These are phyloP conservation scores for Aspergillus ochraceus DNA, from an alignment of 2,329 filamentous ascomycete genomes.

Conservation along the genomic window DNA sequence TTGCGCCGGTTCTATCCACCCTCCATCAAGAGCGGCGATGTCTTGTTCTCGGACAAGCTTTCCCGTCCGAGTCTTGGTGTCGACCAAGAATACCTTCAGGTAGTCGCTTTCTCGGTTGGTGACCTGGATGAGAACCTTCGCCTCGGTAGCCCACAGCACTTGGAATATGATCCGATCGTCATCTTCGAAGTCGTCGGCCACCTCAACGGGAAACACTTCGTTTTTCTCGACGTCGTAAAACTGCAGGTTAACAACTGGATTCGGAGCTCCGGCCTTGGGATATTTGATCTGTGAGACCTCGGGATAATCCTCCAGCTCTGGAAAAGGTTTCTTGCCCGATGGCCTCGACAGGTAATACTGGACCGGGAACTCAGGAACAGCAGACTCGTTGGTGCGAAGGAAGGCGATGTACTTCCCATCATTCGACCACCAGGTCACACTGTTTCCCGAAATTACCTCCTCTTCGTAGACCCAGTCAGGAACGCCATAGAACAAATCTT, in stretches of 20 bases:
- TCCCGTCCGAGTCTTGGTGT: constrained; percentile 71
- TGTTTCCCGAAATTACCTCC: constrained; percentile 77
- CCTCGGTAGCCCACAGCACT: constrained; percentile 80
- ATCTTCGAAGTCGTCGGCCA: constrained; percentile 74
- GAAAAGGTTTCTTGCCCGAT: constrained; percentile 66
- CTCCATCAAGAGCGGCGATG: constrained; percentile 82
- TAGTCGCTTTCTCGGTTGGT: constrained; percentile 93
- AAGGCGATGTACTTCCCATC: constrained; percentile 90
- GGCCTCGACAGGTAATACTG: constrained; percentile 91
- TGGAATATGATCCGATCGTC: constrained; percentile 89
- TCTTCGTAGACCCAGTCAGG: constrained; percentile 97
- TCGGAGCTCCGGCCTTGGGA: constrained; percentile 90
- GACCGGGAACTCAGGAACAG: constrained; percentile 86
- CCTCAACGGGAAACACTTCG: constrained; percentile 76
- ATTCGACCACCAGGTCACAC: constrained; percentile 91
- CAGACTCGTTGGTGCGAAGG: constrained; percentile 87
- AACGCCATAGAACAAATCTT: constrained; percentile 89
- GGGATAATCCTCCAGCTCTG: constrained; percentile 83
- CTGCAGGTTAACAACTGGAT: constrained; percentile 81
- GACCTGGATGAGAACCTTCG: constrained; percentile 81
- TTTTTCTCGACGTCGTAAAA: constrained; percentile 82
- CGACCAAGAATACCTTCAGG: constrained; percentile 83
- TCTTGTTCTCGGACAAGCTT: constrained; percentile 78
- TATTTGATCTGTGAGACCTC: constrained; percentile 94
- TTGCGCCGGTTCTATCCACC: constrained; percentile 95